Evolutionary conservation across 768 basidiomycete genomes (phyloP).

Genomic region (Russula griseocarnosa): DNA sequence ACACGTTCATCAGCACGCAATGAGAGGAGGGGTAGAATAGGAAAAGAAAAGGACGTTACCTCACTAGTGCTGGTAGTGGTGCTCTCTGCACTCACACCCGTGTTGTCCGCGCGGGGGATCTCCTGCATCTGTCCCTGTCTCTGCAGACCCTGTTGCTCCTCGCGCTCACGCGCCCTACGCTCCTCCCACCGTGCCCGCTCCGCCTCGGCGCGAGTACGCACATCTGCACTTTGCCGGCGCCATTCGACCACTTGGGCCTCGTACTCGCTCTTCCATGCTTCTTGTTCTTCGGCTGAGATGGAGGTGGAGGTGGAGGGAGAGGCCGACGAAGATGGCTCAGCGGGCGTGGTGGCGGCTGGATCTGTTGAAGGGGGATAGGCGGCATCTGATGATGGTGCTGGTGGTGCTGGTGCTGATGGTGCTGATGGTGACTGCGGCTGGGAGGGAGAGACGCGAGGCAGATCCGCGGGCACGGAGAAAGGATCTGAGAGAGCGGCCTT

Average conservation of each 20-base stretch:
- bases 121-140: slow-evolving; percentile 29
- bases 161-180: slow-evolving; percentile 50
- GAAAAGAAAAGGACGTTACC: not conserved
- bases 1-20: not conserved
- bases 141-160: not conserved
- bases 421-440: slow-evolving; percentile 6
- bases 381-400: not conserved
- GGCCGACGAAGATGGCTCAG: slow-evolving; percentile 1
- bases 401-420: not conserved
- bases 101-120: slow-evolving; percentile 10
- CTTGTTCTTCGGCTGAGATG: slow-evolving; percentile 35
- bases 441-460: slow-evolving; percentile 22
- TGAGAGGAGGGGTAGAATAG: no score
- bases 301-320: not conserved
- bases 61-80: not conserved
- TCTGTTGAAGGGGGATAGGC: not conserved
- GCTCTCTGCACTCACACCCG: slow-evolving; percentile 34
- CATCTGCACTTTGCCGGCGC: slow-evolving; percentile 68
- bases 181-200: slow-evolving; percentile 70
- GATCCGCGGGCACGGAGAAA: slow-evolving; percentile 19
- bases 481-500: slow-evolving; percentile 29
- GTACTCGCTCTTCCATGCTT: slow-evolving; percentile 63
- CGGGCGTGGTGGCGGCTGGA: not conserved
- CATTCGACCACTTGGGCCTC: slow-evolving; percentile 64
- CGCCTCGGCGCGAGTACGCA: slow-evolving; percentile 69